Conservation (phyloP, 192 early-diverging fungal species). For the Gonapodya sp. region DNA sequence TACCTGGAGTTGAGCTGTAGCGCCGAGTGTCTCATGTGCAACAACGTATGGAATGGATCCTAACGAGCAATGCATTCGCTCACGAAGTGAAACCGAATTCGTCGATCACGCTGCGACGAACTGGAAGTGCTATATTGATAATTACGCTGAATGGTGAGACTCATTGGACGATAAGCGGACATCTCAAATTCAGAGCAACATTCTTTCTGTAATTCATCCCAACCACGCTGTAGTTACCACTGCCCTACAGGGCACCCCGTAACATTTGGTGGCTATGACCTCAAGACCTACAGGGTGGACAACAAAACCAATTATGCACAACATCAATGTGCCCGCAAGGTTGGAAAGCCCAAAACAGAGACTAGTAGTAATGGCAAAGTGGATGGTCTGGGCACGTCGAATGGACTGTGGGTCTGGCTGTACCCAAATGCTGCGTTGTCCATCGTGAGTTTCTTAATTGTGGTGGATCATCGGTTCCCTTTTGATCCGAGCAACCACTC, state of each 20-base stretch:
- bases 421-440: slow-evolving; percentile 3
- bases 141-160: background rate
- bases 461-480: too few species aligned
- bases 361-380: background rate
- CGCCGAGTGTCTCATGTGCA: too few species aligned
- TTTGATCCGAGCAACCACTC: too few species aligned
- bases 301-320: background rate
- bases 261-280: background rate
- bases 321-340: background rate
- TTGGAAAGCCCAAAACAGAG: background rate
- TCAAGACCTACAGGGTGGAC: background rate
- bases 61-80: background rate
- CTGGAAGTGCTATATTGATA: slow-evolving; percentile 7
- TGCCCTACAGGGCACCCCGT: slow-evolving; percentile 7
- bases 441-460: background rate
- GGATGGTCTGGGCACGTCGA: background rate
- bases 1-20: too few species aligned
- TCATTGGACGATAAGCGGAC: too few species aligned
- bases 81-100: background rate
- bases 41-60: background rate
- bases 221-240: background rate
- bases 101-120: background rate
- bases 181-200: background rate
- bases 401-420: background rate
- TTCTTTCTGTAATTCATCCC: background rate